A percentile compares a stretch with the other conserved stretches of the same genome.
These are phyloP conservation scores for Pseudocercospora musae DNA, from an alignment of 2,329 filamentous ascomycete genomes.

Conservation along the genomic window DNA sequence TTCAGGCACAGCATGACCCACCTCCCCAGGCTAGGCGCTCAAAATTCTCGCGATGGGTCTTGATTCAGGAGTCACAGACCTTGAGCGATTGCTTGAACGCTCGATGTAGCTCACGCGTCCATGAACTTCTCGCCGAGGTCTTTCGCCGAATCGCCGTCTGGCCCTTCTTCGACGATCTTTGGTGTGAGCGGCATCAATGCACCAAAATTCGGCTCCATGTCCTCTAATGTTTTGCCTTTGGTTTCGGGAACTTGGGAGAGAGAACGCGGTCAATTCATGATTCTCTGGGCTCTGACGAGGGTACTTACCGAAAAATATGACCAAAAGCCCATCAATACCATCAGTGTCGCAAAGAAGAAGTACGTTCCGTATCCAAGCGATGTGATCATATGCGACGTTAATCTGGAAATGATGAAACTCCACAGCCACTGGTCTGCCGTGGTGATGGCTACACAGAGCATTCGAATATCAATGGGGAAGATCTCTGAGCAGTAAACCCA, in stretches of 20 bases:
- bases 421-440: constrained; percentile 41
- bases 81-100: constrained; percentile 5
- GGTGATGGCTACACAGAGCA: constrained; percentile 40
- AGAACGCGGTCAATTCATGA: neutral
- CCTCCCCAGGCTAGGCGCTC: constrained; percentile 5
- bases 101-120: constrained; percentile 14
- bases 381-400: constrained; percentile 36
- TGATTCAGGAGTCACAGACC: constrained; percentile 8
- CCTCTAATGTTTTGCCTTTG: constrained; percentile 50
- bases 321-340: constrained; percentile 54
- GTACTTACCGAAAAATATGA: constrained; percentile 28
- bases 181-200: constrained; percentile 10
- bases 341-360: constrained; percentile 37
- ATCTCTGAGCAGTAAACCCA: constrained; percentile 47
- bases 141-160: neutral
- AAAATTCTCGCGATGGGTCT: constrained; percentile 12
- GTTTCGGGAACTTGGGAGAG: constrained; percentile 58
- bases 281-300: neutral
- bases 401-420: constrained; percentile 40
- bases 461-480: constrained; percentile 43
- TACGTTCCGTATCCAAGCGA: constrained; percentile 39
- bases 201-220: constrained; percentile 22
- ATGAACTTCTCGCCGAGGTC: constrained; percentile 12
- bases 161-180: constrained; percentile 10
- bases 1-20: neutral